Percentiles rank a stretch among this genome's conserved stretches.
These are phyloP conservation scores for Globisporangium middletonii DNA, from an alignment of 352 stramenopile genomes.

Conservation along the genomic window DNA sequence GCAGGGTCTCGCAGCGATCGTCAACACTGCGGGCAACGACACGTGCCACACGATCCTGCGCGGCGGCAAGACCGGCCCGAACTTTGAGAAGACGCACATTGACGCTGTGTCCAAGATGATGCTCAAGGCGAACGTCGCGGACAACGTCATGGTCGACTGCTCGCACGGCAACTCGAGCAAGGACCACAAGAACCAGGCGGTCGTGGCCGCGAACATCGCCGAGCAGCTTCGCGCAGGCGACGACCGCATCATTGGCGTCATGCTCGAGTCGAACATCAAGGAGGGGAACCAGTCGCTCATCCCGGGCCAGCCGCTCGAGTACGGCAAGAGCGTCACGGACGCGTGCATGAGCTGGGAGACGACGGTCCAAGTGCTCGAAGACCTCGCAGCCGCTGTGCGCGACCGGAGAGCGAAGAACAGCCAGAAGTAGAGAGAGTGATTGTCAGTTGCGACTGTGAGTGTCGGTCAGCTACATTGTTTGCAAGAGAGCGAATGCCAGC, in stretches of 20 bases:
- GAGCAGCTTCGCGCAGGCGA: slow-evolving; percentile 69
- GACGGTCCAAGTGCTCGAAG: slow-evolving; percentile 61
- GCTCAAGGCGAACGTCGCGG: slow-evolving; percentile 74
- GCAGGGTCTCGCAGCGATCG: slow-evolving; percentile 82
- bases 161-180: slow-evolving; percentile 89
- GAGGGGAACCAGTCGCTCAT: slow-evolving; percentile 77
- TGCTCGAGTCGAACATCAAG: slow-evolving; percentile 88
- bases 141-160: slow-evolving; percentile 90
- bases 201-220: slow-evolving; percentile 64
- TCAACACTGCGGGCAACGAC: slow-evolving; percentile 84
- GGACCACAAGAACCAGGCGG: slow-evolving; percentile 83
- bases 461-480: not conserved
- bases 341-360: slow-evolving; percentile 87
- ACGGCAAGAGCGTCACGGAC: slow-evolving; percentile 89
- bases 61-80: slow-evolving; percentile 80
- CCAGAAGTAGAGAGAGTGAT: slow-evolving; percentile 11
- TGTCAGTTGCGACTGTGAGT: not conserved
- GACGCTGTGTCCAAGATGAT: slow-evolving; percentile 72
- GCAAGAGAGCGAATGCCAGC: not conserved
- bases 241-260: slow-evolving; percentile 78
- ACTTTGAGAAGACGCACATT: slow-evolving; percentile 84
- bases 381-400: slow-evolving; percentile 71
- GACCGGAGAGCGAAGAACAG: slow-evolving; percentile 57
- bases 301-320: slow-evolving; percentile 70
- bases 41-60: slow-evolving; percentile 86